phyloP scores from a whole-genome alignment of 805 yeast species.

The Ogataea populi-albae region DNA sequence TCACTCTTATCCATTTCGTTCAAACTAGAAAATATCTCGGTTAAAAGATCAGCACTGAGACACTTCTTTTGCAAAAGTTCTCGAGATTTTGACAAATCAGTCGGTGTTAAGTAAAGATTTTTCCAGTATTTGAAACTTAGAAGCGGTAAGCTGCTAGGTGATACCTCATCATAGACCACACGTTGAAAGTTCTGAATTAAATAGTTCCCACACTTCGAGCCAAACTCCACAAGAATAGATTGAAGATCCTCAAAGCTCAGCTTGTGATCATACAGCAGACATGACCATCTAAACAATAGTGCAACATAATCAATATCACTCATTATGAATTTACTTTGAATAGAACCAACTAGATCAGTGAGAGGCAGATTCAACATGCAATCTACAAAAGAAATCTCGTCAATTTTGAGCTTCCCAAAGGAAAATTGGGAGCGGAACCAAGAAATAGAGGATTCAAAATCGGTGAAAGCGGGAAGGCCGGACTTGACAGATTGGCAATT shows the following conservation, averaged over 20 bases:
- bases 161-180: background rate
- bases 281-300: conserved; percentile 38
- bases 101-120: conserved; percentile 9
- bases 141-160: conserved; percentile 13
- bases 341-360: conserved; percentile 20
- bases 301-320: conserved; percentile 49
- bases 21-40: conserved; percentile 25
- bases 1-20: conserved; percentile 5
- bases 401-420: background rate
- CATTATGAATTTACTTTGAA: conserved; percentile 38
- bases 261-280: conserved; percentile 27
- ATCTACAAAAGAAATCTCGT: conserved; percentile 33
- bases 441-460: too few species aligned
- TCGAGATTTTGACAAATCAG: conserved; percentile 1
- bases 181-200: conserved; percentile 19
- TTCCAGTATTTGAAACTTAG: conserved; percentile 28
- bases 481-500: too few species aligned
- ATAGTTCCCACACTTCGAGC: conserved; percentile 48
- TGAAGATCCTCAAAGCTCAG: conserved; percentile 24
- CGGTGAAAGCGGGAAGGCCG: too few species aligned
- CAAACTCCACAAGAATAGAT: conserved; percentile 33
- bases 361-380: conserved; percentile 33
- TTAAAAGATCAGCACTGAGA: conserved; percentile 24
- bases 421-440: conserved; percentile 5
- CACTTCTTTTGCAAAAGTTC: conserved; percentile 8